These are phyloP conservation scores for Epichloe aotearoae DNA, from an alignment of 2,329 filamentous ascomycete species.

Conservation along the genomic window DNA sequence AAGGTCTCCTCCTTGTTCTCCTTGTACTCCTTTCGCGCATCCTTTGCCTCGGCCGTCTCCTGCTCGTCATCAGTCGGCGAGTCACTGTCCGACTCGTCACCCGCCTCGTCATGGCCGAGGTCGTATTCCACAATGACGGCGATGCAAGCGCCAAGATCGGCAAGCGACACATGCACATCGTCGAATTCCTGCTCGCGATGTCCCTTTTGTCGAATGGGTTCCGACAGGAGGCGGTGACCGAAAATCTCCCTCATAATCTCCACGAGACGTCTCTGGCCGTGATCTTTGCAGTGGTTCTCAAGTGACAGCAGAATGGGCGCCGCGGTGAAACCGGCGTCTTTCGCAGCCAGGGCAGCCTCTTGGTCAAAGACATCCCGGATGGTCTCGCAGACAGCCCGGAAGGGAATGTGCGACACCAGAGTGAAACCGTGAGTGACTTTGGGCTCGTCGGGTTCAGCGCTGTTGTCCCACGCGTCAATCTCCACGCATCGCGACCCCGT, in stretches of 20 bases:
- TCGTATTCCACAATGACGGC: conserved; percentile 57
- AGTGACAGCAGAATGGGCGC: conserved; percentile 52
- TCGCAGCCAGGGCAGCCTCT: conserved; percentile 32
- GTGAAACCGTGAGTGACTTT: conserved; percentile 62
- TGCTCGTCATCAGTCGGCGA: conserved; percentile 21
- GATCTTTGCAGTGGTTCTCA: conserved; percentile 50
- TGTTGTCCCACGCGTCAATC: conserved; percentile 60
- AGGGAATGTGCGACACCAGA: conserved; percentile 50
- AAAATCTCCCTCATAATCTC: conserved; percentile 53
- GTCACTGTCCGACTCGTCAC: conserved; percentile 16
- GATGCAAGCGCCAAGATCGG: conserved; percentile 48
- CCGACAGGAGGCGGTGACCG: conserved; percentile 45
- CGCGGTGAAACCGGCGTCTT: conserved; percentile 23
- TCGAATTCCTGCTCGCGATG: conserved; percentile 39
- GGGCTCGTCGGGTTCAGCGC: conserved; percentile 46
- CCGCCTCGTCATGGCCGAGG: conserved; percentile 25
- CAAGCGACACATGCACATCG: conserved; percentile 41
- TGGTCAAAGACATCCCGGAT: conserved; percentile 49
- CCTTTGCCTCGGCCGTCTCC: conserved; percentile 29
- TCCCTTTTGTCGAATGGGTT: conserved; percentile 42
- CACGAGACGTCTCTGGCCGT: conserved; percentile 48
- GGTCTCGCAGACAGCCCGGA: conserved; percentile 51
- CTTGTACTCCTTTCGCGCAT: conserved; percentile 39
- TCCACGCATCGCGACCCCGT: conserved; percentile 58
- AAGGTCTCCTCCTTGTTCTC: conserved; percentile 38